A percentile compares a stretch with the other conserved stretches of the same genome.
Evolutionary conservation across 169 alveolate genomes (phyloP).

Genomic region (Ichthyophthirius multifiliis): DNA sequence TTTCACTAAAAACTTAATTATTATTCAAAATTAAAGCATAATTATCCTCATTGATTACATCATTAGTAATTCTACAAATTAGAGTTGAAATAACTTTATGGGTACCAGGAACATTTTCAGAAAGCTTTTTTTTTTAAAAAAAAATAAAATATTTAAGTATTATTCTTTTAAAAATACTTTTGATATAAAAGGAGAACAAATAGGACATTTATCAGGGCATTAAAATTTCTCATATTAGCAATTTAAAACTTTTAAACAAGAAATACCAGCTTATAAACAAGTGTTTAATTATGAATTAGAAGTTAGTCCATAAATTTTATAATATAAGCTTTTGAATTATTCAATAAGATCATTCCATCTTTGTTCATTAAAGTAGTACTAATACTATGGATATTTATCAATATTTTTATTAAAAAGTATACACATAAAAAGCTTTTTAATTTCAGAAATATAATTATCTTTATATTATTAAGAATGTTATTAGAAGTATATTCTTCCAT

Average conservation of each 20-base stretch:
- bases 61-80: conserved; percentile 83
- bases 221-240: not conserved
- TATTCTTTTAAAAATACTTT: no score
- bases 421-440: not conserved
- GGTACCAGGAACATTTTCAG: conserved; percentile 60
- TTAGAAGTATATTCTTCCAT: not conserved
- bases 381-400: not conserved
- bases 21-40: conserved; percentile 78
- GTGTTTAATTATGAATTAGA: not conserved
- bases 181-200: not conserved
- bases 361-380: not conserved
- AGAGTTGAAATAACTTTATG: conserved; percentile 74
- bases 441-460: not conserved
- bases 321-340: not conserved
- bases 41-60: conserved; percentile 79
- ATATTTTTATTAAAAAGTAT: not conserved
- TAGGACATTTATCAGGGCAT: not conserved
- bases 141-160: not conserved
- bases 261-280: not conserved
- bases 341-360: not conserved
- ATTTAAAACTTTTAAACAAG: not conserved
- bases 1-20: not conserved
- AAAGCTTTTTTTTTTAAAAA: not conserved
- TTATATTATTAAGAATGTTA: not conserved
- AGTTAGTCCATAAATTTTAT: not conserved